Base-by-base conservation (phyloP, 768 basidiomycete genomes). In the Gloeopeniophorella convolvens region DNA sequence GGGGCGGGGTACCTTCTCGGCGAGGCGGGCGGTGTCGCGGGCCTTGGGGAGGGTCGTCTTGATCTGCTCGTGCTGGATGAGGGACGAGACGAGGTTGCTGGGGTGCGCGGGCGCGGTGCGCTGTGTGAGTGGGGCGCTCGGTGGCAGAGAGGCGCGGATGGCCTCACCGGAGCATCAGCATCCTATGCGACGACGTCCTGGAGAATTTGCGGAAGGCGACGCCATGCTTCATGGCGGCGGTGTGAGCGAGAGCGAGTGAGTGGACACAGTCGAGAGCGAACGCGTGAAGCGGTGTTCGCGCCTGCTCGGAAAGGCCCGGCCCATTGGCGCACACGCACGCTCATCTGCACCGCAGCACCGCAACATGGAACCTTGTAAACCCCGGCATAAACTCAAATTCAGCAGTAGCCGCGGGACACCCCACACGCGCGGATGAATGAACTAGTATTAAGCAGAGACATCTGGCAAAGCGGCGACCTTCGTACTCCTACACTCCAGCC, bases 31-130 rank as follows among this genome's bases (percentile, higher is more conserved):
- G 4, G 93, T 72, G 60, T 96, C 93, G 64, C 87, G 85, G 2
- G 96, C 96, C 67, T 97, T 98, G 27, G 95, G 85, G 13, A 97
- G 70, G 0, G 96, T 99, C 5, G 96, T 98, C 66, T 88, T 85
- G 64, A 99, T 91, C 63, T 90, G 88, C 62, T 96, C 91, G 68
- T 98, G 92, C 63, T 97, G 82, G 49, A 99, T 78, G 28, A 98
- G 76, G 4, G 92, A 93, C 21, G 92, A 89, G 55, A 99, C 94
- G 45, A 99, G 72, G 68, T 97, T 97, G 54, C 93, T 95, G 62
- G 4, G 31, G 15, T 9, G 24, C 11, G 42, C 61, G 4, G 31
- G 15, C 7, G 24, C 11, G 42, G 23, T 28, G 5, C 9, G 7
- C n/a, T 10, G 27, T n/a, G 23, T 26, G 16, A 42, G 51, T 27